Evolutionary conservation across 2,329 filamentous ascomycete species (phyloP).

Genomic region (Pestalotiopsis sp.): DNA sequence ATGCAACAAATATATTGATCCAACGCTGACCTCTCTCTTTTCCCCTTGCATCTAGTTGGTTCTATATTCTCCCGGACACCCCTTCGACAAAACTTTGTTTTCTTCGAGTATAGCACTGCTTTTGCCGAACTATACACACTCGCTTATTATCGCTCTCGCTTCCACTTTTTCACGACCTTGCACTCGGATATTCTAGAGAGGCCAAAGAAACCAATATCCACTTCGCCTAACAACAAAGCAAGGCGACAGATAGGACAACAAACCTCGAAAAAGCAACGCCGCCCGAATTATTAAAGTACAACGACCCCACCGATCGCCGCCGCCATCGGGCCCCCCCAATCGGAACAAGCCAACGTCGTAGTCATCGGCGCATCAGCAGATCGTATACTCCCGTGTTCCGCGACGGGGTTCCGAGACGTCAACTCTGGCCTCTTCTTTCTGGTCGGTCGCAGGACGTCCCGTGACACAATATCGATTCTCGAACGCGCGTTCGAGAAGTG

Average conservation of each 20-base stretch:
- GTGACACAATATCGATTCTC: background rate
- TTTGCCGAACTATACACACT: background rate
- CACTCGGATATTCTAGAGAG: background rate
- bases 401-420: background rate
- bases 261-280: background rate
- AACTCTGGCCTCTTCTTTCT: background rate
- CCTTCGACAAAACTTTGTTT: background rate
- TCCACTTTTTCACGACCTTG: background rate
- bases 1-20: background rate
- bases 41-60: background rate
- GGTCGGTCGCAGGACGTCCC: background rate
- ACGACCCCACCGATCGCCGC: background rate
- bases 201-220: background rate
- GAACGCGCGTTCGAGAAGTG: slow-evolving; percentile 9
- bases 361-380: background rate
- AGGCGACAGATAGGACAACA: background rate
- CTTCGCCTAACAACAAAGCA: background rate
- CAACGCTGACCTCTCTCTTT: background rate
- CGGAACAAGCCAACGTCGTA: background rate
- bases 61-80: background rate
- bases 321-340: background rate
- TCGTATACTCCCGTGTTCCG: background rate
- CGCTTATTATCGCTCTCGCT: background rate
- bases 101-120: background rate
- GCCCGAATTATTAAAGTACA: background rate